Base-by-base conservation (phyloP, 805 yeast species). In the Saccharomycodes ludwigii region DNA sequence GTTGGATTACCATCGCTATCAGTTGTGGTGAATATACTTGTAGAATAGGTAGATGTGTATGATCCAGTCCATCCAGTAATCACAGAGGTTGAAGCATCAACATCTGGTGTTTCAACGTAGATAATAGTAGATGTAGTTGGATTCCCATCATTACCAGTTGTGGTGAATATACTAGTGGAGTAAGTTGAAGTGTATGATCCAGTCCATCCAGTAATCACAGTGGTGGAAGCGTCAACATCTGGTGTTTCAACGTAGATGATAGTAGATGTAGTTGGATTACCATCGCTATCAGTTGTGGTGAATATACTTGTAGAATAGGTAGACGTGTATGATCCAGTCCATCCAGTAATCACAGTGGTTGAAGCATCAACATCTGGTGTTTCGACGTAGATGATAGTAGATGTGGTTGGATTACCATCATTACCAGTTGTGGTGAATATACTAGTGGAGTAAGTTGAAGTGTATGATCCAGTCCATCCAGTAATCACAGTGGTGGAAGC, bases 101-200 rank as follows among this genome's bases (percentile, higher is more conserved):
- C 30, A 14, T 30, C 33, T 19, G 43, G 43, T n/a, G 43, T 40
- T 31, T 40, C 40, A 9, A 40, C 43, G 27, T 38, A 30, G 29
- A 33, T 35, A 15, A 38, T 30, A 15, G 41, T 36, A 14, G 22
- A 27, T 11, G 29, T 22, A 12, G 41, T 38, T 18, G 18, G 18
- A 11, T 16, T 25, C 9, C 43, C 43, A 23, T 38, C 36, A 1
- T 27, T 14, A 3, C 38, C 43, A 6, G 36, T 34, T 24, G 26
- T 20, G 2, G 40, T 32, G 14, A 29, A 22, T 24, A 29, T 23
- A 3, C 24, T 35, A 6, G 40, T 23, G 11, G 32, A 28, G 16
- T 21, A 28, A 11, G 36, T 33, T 9, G 27, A 7, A 8, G 32
- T 29, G 29, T 6, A 6, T 17, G 32, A 10, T 3, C 38, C 37